These are phyloP conservation scores for Isabelozyma rhagii DNA, from an alignment of 805 yeast genomes.

Conservation along the genomic window DNA sequence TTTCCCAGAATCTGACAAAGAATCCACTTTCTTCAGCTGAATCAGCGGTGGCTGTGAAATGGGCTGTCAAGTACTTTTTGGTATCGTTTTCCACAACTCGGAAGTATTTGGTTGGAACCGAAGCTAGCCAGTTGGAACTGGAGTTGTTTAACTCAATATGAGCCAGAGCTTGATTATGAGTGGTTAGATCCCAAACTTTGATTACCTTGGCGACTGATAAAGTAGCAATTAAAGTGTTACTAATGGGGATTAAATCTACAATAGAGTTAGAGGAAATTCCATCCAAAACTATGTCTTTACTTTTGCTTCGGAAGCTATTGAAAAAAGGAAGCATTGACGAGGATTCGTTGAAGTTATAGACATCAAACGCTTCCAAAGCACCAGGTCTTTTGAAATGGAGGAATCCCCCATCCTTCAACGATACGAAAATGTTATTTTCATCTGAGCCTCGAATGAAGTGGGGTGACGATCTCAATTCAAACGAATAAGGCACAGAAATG, in stretches of 20 bases:
- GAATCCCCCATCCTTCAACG: slow-evolving; percentile 77
- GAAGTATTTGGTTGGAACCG: slow-evolving; percentile 29
- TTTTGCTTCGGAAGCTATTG: slow-evolving; percentile 15
- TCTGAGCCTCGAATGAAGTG: slow-evolving; percentile 40
- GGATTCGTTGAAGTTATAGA: slow-evolving; percentile 51
- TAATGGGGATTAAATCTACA: slow-evolving; percentile 37
- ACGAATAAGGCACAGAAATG: slow-evolving; percentile 64
- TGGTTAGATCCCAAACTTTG: slow-evolving; percentile 56
- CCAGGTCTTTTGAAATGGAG: slow-evolving; percentile 45
- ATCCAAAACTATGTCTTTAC: slow-evolving; percentile 21
- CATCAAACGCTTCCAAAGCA: slow-evolving; percentile 40
- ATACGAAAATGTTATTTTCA: slow-evolving; percentile 45
- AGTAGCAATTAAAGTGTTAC: slow-evolving; percentile 42
- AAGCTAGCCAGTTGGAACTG: slow-evolving; percentile 20
- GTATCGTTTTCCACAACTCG: slow-evolving; percentile 9
- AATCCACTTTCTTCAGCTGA: slow-evolving; percentile 13
- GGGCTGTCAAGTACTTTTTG: slow-evolving; percentile 12
- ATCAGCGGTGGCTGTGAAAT: slow-evolving; percentile 12
- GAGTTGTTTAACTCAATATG: slow-evolving; percentile 11
- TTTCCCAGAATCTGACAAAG: slow-evolving; percentile 21
- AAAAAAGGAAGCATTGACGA: slow-evolving; percentile 31
- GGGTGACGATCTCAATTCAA: slow-evolving; percentile 33
- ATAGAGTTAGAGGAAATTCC: slow-evolving; percentile 41
- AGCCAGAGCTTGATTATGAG: slow-evolving; percentile 21
- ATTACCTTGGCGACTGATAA: slow-evolving; percentile 53